A percentile compares a stretch with the other conserved stretches of the same genome.
Evolutionary conservation across 2,329 filamentous ascomycete genomes (phyloP).

Genomic region (Diaporthe australafricana): DNA sequence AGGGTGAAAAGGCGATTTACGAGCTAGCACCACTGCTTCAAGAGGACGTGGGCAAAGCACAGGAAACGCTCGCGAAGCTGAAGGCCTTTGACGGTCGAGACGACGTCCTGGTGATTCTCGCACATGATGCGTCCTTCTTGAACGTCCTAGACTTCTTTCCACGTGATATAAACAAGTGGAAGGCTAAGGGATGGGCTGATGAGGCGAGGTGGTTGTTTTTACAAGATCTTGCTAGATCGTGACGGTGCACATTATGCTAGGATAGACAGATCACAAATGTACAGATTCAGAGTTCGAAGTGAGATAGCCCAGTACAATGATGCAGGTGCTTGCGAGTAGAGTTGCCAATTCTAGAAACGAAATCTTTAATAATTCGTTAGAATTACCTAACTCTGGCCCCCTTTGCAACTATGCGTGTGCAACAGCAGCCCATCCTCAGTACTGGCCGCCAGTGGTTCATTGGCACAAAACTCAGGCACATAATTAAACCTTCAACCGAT

Average conservation of each 20-base stretch:
- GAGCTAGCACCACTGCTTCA: neutral
- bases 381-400: no score
- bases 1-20: constrained; percentile 9
- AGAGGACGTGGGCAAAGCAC: constrained; percentile 16
- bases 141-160: constrained; percentile 38
- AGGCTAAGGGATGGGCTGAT: constrained; percentile 34
- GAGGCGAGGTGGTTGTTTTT: constrained; percentile 39
- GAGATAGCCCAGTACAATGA: no score
- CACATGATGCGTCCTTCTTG: constrained; percentile 38
- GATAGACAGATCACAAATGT: neutral
- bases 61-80: constrained; percentile 36
- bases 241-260: neutral
- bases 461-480: no score
- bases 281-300: neutral
- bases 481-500: no score
- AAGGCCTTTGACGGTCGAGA: constrained; percentile 38
- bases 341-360: no score
- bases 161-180: constrained; percentile 36
- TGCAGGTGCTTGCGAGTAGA: no score
- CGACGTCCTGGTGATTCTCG: constrained; percentile 37
- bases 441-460: no score
- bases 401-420: no score
- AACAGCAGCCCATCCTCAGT: no score
- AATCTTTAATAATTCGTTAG: no score
- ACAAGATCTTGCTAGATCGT: constrained; percentile 24